Evolutionary conservation across 1,284 basidiomycete genomes (phyloP).

Genomic region (Porodaedalea pini): DNA sequence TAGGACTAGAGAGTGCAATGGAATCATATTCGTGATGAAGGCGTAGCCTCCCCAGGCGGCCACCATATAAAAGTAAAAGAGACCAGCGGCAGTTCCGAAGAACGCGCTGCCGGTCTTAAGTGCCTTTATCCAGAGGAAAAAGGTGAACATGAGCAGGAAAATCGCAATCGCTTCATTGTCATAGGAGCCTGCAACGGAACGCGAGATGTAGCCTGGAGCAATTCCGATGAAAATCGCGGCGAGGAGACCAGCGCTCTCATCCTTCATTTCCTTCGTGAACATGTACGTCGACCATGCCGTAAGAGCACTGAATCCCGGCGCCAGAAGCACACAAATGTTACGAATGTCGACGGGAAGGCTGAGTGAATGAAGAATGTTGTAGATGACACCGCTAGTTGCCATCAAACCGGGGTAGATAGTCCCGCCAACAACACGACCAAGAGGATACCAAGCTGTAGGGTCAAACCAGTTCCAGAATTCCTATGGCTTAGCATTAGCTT

Average conservation of each 20-base stretch:
- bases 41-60: constrained; percentile 99
- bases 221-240: constrained; percentile 99
- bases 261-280: constrained; percentile 95
- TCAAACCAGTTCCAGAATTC: constrained; percentile 99
- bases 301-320: constrained; percentile 93
- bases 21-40: constrained; percentile 99
- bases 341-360: constrained; percentile 97
- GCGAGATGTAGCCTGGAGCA: constrained; percentile 96
- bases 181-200: constrained; percentile 98
- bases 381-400: constrained; percentile 96
- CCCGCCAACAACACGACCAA: constrained; percentile 96
- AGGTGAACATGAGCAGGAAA: constrained; percentile 99
- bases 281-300: constrained; percentile 98
- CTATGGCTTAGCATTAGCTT: constrained; percentile 39
- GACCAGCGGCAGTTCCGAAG: constrained; percentile 84
- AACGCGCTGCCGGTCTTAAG: constrained; percentile 92
- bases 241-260: constrained; percentile 89
- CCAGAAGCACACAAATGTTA: constrained; percentile 95
- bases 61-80: constrained; percentile 99
- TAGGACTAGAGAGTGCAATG: constrained; percentile 89
- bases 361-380: constrained; percentile 83
- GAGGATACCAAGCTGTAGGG: constrained; percentile 97
- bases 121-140: constrained; percentile 97
- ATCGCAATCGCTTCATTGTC: constrained; percentile 99
- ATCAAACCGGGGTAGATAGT: constrained; percentile 98